phyloP scores from a whole-genome alignment of 164 flowering plant species.

The Houttuynia cordata region DNA sequence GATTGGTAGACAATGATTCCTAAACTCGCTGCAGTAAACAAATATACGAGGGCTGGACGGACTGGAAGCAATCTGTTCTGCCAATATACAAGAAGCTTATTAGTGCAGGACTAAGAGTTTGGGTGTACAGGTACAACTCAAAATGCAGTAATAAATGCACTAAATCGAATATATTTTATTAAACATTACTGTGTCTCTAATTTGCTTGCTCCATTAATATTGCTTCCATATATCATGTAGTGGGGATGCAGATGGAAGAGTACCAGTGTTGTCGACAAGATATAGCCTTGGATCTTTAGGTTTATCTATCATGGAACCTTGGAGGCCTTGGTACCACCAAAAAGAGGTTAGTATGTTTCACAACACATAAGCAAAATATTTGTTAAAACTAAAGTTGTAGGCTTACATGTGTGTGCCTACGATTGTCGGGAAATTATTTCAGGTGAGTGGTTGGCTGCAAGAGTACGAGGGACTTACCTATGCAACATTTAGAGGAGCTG shows the following conservation, averaged over 20 bases:
- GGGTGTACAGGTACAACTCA: conserved; percentile 99
- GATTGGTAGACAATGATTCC: no score
- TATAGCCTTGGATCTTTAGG: conserved; percentile 60
- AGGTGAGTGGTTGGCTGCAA: conserved; percentile 92
- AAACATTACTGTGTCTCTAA: not conserved
- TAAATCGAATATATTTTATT: not conserved
- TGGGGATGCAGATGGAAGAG: conserved; percentile 98
- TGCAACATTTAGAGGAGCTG: conserved; percentile 96
- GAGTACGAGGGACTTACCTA: conserved; percentile 79
- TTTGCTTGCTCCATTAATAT: not conserved
- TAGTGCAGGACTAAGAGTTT: conserved; percentile 68
- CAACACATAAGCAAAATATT: not conserved
- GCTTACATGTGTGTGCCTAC: not conserved
- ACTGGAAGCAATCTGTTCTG: conserved; percentile 58
- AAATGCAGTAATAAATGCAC: no score
- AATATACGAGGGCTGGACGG: conserved; percentile 43
- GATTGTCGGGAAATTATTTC: conserved; percentile 4
- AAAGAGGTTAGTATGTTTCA: conserved; percentile 36
- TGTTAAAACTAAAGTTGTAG: not conserved
- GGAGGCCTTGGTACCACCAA: conserved; percentile 94
- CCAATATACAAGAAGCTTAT: conserved; percentile 86
- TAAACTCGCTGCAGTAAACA: conserved; percentile 34
- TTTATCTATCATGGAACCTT: conserved; percentile 47
- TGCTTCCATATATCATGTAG: conserved; percentile 22
- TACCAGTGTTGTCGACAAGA: conserved; percentile 80